Evolutionary conservation across 805 yeast species (phyloP), one percentile per base, ranked within the genome.

Genomic region (Schizosaccharomyces cryophilus): DNA sequence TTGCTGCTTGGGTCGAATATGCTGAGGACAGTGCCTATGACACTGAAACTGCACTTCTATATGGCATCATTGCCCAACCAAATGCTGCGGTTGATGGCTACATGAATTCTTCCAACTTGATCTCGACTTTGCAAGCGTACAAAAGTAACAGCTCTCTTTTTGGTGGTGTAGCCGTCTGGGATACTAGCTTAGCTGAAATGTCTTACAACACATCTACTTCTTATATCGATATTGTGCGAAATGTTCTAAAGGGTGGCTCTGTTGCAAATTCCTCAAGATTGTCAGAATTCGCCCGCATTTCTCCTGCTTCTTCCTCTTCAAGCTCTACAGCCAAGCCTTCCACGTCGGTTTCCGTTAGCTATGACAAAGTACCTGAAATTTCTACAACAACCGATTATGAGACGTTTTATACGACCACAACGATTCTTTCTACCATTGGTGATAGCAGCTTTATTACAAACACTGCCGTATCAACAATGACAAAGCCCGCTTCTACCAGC

Each of bases 121-220:
- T 64, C 56, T 58, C 62, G 9, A 62, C 68, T 31, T 61, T 69
- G 54, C 58, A 64, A 30, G 40, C 61, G 40, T 64, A 75, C 35
- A n/a, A 45, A 58, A 65, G 69, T 51, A 47, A 47, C 9, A 13
- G 21, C n/a, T 60, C 69, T 4, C 64, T 75, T 61, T 78, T 88
- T 65, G 84, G 84, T 26, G 85, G 88, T 42, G 79, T 89, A 67
- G 80, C 84, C 77, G 73, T 88, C 63, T 89, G 97, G 96, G 95
- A 88, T 67, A 84, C 87, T n/a, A 75, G 84, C 9, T 79, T 79
- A 64, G 78, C 79, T 17, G 75, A 77, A 68, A 73, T 75, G 62
- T 40, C 42, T 40, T 40, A 40, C 42, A 15, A 40, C 42, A 40
- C n/a, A n/a, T n/a, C n/a, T n/a, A n/a, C n/a, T n/a, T n/a, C n/a